These are phyloP conservation scores for Coprinellus aureogranulatus DNA, from an alignment of 768 basidiomycete genomes.

Conservation along the genomic window DNA sequence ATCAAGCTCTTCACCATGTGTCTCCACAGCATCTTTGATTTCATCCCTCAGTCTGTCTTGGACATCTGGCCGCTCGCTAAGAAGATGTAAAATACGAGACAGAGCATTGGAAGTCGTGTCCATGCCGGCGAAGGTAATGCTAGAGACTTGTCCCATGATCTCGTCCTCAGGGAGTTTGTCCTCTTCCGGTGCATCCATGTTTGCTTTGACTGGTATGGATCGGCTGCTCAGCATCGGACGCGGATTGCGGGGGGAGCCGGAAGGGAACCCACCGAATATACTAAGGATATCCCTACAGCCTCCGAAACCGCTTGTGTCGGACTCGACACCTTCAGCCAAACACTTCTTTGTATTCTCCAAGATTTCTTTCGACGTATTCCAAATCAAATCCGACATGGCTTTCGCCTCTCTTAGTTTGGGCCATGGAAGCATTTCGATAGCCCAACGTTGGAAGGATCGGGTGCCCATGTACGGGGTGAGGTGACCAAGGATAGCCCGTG, in stretches of 20 bases:
- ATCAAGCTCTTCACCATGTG: constrained; percentile 19
- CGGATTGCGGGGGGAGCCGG: not conserved
- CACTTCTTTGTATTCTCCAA: too few relatives aligned
- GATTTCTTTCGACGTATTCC: too few relatives aligned
- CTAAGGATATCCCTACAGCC: too few relatives aligned
- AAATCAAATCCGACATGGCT: too few relatives aligned
- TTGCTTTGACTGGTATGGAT: constrained; percentile 34
- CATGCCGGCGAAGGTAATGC: constrained; percentile 34
- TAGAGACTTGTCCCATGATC: constrained; percentile 36
- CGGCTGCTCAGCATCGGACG: not conserved
- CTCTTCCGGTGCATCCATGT: constrained; percentile 29
- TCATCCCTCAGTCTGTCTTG: constrained; percentile 39
- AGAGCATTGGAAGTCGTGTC: constrained; percentile 43
- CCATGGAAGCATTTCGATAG: too few relatives aligned
- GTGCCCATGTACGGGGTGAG: too few relatives aligned
- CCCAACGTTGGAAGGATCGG: too few relatives aligned
- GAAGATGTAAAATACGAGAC: constrained; percentile 29
- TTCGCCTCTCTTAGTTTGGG: too few relatives aligned
- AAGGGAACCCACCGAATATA: constrained; percentile 36
- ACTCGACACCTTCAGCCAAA: too few relatives aligned
- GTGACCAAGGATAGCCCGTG: too few relatives aligned
- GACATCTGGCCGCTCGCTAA: constrained; percentile 30
- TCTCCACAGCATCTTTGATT: constrained; percentile 27
- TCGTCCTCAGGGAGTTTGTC: constrained; percentile 34
- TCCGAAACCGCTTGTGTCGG: too few relatives aligned